phyloP scores from a whole-genome alignment of 352 stramenopile genomes.

The Phytophthora crassamura region DNA sequence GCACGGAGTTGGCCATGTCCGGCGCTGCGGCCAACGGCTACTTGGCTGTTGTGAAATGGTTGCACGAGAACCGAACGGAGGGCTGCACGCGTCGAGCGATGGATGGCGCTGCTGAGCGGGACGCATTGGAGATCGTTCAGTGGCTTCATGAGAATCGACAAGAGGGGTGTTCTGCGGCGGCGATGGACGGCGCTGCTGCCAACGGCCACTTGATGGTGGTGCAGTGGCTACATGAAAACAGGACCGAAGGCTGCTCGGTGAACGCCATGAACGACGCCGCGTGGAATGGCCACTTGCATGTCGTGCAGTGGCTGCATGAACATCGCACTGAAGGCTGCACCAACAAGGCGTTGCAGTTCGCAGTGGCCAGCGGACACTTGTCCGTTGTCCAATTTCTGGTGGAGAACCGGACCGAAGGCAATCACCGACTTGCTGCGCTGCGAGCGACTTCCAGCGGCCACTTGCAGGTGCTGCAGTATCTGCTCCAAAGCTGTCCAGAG shows the following conservation, averaged over 20 bases:
- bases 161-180: neutral
- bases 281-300: neutral
- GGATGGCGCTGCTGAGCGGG: neutral
- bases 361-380: constrained; percentile 6
- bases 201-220: constrained; percentile 7
- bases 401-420: constrained; percentile 1
- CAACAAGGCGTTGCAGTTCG: neutral
- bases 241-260: neutral
- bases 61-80: neutral
- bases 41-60: neutral
- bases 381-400: neutral
- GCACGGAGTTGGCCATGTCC: neutral
- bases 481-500: neutral
- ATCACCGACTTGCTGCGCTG: too few relatives aligned
- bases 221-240: constrained; percentile 8
- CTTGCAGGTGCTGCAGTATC: constrained; percentile 7
- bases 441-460: neutral
- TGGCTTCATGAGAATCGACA: neutral
- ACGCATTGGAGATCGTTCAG: neutral
- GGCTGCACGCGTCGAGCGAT: neutral
- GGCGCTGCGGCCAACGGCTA: neutral
- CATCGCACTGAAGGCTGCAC: constrained; percentile 5
- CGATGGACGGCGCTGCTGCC: constrained; percentile 4
- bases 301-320: neutral
- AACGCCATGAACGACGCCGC: constrained; percentile 1